Base-by-base conservation (phyloP, 129 eudicot species). In the Flaveria sonorensis region DNA sequence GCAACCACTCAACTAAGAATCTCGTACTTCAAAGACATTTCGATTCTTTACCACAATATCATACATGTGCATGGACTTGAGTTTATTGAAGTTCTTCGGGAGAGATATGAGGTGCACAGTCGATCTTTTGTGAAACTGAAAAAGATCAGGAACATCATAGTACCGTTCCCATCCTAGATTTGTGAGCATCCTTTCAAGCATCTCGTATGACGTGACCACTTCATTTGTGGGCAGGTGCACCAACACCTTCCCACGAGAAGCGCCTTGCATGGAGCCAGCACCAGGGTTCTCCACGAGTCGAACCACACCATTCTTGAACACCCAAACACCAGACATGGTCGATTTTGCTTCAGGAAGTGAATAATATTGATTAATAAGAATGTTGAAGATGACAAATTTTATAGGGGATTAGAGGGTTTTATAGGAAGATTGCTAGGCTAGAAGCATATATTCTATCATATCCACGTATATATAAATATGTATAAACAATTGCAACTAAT, bases 321-420 rank as follows among this genome's bases (percentile, higher is more conserved):
- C 96, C 98, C 98, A 93, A 46, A 93, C 98, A 48, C 98, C 98
- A 5, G 98, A 93, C 98, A 93, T 93, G 39, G 18, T 45, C 26
- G 61, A 30, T 11, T 28, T 64, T 66, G 0, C 11, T 47, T 53
- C 28, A 12, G 19, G 32, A 24, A 51, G 15, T 47, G 32, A 66
- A 55, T 21, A 62, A 18, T 36, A 36, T 60, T 60, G 26, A 26
- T 61, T 63, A 70, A 32, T 26, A 70, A 42, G 48, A 62, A 51
- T 72, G 72, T 79, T 79, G 77, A 71, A 20, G 78, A 30, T 80
- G 53, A 60, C 45, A 20, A 18, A 70, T 13, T 60, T 59, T 16
- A 30, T 60, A 10, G 39, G 14, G 26, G 77, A 48, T 40, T 36
- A 16, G 62, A 60, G 77, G 77, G 32, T 79, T 70, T 69, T 70